Percentiles rank a stretch among this genome's conserved stretches.
phyloP scores from a whole-genome alignment of 805 yeast species.

The Kuraishia cidri region DNA sequence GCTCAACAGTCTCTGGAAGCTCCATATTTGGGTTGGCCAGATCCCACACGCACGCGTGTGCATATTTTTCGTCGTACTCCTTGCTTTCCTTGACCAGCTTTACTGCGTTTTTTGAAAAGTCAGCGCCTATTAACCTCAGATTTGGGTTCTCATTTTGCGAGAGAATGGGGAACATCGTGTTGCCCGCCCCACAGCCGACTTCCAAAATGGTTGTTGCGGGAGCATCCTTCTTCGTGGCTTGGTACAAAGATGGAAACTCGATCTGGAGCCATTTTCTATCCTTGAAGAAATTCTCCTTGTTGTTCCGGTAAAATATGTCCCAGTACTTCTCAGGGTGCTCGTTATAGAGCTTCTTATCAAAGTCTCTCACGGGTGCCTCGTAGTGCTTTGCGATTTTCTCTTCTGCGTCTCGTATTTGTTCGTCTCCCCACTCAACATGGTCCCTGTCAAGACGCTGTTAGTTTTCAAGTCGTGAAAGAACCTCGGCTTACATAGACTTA shows the following conservation, averaged over 20 bases:
- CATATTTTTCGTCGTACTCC: constrained; percentile 47
- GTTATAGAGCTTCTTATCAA: constrained; percentile 73
- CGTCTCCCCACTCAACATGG: constrained; percentile 96
- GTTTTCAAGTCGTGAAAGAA: too few species aligned
- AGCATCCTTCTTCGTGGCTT: constrained; percentile 63
- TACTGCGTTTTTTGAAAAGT: constrained; percentile 84
- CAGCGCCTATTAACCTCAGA: constrained; percentile 74
- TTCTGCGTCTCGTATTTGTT: constrained; percentile 69
- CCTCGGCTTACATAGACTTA: too few species aligned
- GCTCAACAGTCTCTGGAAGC: constrained; percentile 80
- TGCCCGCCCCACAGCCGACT: constrained; percentile 98
- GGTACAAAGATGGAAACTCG: constrained; percentile 83
- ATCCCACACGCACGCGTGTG: constrained; percentile 93
- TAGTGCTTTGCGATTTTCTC: constrained; percentile 67
- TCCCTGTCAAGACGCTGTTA: constrained; percentile 57
- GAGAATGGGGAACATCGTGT: constrained; percentile 87
- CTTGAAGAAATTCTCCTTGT: constrained; percentile 89
- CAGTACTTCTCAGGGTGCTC: constrained; percentile 87
- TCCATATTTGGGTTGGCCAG: constrained; percentile 64
- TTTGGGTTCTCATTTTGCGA: constrained; percentile 75
- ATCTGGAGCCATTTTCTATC: constrained; percentile 94
- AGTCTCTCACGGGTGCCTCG: constrained; percentile 79
- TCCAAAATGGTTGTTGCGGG: constrained; percentile 75
- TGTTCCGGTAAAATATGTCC: constrained; percentile 90
- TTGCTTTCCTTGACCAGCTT: constrained; percentile 67